Evolutionary conservation across 306 rosid species (phyloP), one percentile per base, ranked within the genome.

Genomic region (Trifolium subterraneum): DNA sequence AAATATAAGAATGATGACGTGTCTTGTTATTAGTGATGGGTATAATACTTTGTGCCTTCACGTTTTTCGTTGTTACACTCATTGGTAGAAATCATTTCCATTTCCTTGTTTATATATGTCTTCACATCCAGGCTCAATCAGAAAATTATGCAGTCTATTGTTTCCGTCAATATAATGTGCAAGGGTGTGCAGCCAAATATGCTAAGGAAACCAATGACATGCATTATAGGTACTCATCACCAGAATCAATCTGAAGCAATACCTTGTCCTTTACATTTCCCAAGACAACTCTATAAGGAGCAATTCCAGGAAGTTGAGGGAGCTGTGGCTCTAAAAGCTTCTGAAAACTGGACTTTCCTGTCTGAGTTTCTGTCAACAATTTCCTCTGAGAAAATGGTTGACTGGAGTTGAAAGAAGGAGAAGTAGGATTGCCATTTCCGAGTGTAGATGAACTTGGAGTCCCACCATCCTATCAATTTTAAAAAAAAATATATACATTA

Each of bases 231-330:
- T 39, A 68, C 54, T 52, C 66, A 66, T 62, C 20, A 62, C 44
- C 15, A 58, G 71, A 77, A 65, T 13, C 70, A 72, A 68, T 33
- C 39, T 54, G 79, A 75, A 60, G 75, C 36, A 50, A 48, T 78
- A 92, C 98, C 98, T 93, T 93, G 19, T 90, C 93, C 75, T 87
- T 90, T 68, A 93, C 88, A 81, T 83, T 84, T 25, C 96, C 96
- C 27, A 93, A 84, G 65, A 93, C 98, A 84, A 93, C 72, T 75
- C 97, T 88, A 55, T 93, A 93, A 56, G 98, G 97, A 79, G 96
- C 88, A 75, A 89, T 81, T 74, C 89, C 90, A 71, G 98, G 81
- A 76, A 79, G 84, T 70, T 82, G 89, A 77, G 91, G 88, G 52
- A 85, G 87, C 47, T 73, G 81, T 68, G 98, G 98, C 80, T 93